These are phyloP conservation scores for Akanthomyces lecanii DNA, from an alignment of 2,329 filamentous ascomycete species.

Conservation along the genomic window DNA sequence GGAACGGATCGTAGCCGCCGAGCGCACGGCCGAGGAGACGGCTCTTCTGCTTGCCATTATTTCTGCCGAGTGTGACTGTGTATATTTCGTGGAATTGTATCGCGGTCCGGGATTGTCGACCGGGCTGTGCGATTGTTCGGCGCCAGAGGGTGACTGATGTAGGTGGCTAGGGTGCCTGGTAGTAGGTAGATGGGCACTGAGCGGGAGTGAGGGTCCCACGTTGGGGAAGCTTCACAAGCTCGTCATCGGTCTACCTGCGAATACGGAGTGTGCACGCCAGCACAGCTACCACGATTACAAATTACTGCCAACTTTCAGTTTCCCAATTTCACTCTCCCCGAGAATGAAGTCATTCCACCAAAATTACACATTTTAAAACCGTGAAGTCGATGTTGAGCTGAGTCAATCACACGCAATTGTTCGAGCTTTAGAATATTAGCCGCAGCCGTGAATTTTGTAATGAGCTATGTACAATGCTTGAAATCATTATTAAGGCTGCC, in stretches of 20 bases:
- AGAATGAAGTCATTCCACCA: no score
- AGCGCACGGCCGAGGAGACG: background rate
- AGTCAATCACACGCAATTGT: background rate
- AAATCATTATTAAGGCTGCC: constrained; percentile 9
- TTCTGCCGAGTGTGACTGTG: background rate
- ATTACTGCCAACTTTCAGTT: background rate
- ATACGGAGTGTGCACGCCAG: background rate
- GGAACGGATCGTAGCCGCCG: constrained; percentile 11
- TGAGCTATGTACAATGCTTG: constrained; percentile 11
- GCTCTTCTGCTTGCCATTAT: constrained; percentile 4
- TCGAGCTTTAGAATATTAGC: background rate
- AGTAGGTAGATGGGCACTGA: background rate
- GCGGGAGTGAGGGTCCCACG: background rate
- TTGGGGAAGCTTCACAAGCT: background rate
- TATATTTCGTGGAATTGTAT: background rate
- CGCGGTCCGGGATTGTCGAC: background rate
- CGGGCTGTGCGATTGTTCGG: background rate
- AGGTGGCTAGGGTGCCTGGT: background rate
- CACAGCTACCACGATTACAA: background rate
- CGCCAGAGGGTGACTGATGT: background rate
- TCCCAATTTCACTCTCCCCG: background rate
- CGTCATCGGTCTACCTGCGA: background rate
- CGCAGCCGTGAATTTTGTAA: background rate
- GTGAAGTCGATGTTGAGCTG: no score
- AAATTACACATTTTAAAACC: no score